phyloP scores from a whole-genome alignment of 306 rosid species.

The Trichosanthes truncata region DNA sequence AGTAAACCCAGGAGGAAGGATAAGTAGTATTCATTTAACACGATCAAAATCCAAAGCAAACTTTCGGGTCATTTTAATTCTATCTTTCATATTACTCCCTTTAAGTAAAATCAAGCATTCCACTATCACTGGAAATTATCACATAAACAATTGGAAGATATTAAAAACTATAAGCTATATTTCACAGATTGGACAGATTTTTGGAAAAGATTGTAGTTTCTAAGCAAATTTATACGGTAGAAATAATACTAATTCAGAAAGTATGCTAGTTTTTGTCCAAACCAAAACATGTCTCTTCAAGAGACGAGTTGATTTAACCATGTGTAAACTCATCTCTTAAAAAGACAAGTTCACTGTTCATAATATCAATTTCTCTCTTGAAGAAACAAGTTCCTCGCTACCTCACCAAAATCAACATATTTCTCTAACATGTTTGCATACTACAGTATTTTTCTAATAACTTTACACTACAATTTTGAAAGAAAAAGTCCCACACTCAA shows the following conservation, averaged over 20 bases:
- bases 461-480: background rate
- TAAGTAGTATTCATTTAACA: slow-evolving; percentile 4
- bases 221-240: background rate
- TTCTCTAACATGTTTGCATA: background rate
- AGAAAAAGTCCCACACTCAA: background rate
- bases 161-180: background rate
- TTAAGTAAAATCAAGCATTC: background rate
- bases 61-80: background rate
- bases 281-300: background rate
- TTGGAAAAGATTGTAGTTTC: background rate
- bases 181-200: background rate
- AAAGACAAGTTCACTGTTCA: background rate
- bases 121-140: background rate
- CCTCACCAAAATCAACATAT: background rate
- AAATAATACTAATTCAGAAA: background rate
- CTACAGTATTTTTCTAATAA: background rate
- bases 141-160: background rate
- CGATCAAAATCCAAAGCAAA: background rate
- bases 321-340: background rate
- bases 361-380: background rate
- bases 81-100: background rate
- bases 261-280: background rate
- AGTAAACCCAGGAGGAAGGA: slow-evolving; percentile 6
- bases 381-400: background rate
- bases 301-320: background rate